Evolutionary conservation across 108 stramenopile genomes (phyloP).

Genomic region (Nitzschia sp.): DNA sequence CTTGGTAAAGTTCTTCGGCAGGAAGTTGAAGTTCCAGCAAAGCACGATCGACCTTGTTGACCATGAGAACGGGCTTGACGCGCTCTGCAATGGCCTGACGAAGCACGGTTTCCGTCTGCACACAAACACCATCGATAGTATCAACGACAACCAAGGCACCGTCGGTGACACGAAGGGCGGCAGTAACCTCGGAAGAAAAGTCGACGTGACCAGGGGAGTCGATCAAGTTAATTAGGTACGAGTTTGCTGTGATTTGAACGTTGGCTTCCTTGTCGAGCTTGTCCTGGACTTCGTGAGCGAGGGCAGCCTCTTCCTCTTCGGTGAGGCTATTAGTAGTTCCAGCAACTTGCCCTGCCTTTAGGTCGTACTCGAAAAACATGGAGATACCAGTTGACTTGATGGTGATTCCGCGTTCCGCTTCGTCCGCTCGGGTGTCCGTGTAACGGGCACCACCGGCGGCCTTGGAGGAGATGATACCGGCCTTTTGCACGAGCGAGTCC

Average conservation of each 20-base stretch:
- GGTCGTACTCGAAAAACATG: slow-evolving; percentile 99
- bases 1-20: slow-evolving; percentile 99
- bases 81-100: slow-evolving; percentile 99
- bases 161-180: slow-evolving; percentile 99
- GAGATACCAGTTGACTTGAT: slow-evolving; percentile 99
- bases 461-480: slow-evolving; percentile 99
- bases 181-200: slow-evolving; percentile 99
- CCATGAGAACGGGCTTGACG: slow-evolving; percentile 98
- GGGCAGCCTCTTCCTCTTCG: slow-evolving; percentile 70
- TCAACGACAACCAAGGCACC: slow-evolving; percentile 99
- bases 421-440: slow-evolving; percentile 99
- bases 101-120: slow-evolving; percentile 99
- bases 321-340: slow-evolving; percentile 50
- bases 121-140: slow-evolving; percentile 99
- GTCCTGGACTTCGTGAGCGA: slow-evolving; percentile 49
- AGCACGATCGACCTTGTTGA: slow-evolving; percentile 99
- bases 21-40: slow-evolving; percentile 98
- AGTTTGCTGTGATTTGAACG: slow-evolving; percentile 93
- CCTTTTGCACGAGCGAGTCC: slow-evolving; percentile 99
- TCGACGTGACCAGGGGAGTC: slow-evolving; percentile 99
- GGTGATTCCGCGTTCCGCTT: slow-evolving; percentile 99
- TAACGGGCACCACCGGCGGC: slow-evolving; percentile 99
- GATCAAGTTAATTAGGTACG: slow-evolving; percentile 99
- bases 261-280: slow-evolving; percentile 72
- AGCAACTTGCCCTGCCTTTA: slow-evolving; percentile 85